Base-by-base conservation (phyloP, 2,329 filamentous ascomycete genomes). In the Aspergillus sojae region DNA sequence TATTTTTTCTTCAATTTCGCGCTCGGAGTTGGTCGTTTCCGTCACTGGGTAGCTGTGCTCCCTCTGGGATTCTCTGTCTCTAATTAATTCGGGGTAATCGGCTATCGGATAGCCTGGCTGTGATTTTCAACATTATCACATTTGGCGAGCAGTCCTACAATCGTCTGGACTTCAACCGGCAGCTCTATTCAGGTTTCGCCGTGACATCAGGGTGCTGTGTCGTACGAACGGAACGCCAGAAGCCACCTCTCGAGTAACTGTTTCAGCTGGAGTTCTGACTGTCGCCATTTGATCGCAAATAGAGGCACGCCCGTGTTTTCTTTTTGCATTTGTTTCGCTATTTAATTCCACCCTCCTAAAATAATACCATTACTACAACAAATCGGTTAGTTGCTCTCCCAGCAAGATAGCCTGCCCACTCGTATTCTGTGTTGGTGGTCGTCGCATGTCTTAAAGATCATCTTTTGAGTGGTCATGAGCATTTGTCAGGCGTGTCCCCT, bases 381-480 rank as follows among this genome's bases (percentile, higher is more conserved):
- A 55, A 55, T 55, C 32, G 52, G 52, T 55, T 39, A 55, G 52
- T 55, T 55, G 21, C 32, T 55, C 32, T 28, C 52, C 52, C 32
- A 21, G 52, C 52, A 21, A 59, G 30, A 55, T 55, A 39, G 21
- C 28, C 14, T 58, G 54, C n/a, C 19, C 32, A 61, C 48, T 60
- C 45, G 30, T 41, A 55, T 36, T 55, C 23, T 41, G 34, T 36
- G 30, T 43, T 43, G 48, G 39, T 54, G n/a, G 52, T 62, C 46
- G 46, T 54, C 50, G 55, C 60, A 65, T 70, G 65, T 67, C 58
- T 68, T 58, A 55, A 63, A 45, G 50, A 28, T 34, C 34, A 36
- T 28, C 28, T 32, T 48, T 57, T 53, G 58, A 59, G 36, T 68
- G 67, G 64, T 58, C 58, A 39, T 48, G 57, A 28, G 48, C 32